Evolutionary conservation across 805 yeast genomes (phyloP), one percentile per base, ranked within the genome.

Genomic region (Starmerella etchellsii): DNA sequence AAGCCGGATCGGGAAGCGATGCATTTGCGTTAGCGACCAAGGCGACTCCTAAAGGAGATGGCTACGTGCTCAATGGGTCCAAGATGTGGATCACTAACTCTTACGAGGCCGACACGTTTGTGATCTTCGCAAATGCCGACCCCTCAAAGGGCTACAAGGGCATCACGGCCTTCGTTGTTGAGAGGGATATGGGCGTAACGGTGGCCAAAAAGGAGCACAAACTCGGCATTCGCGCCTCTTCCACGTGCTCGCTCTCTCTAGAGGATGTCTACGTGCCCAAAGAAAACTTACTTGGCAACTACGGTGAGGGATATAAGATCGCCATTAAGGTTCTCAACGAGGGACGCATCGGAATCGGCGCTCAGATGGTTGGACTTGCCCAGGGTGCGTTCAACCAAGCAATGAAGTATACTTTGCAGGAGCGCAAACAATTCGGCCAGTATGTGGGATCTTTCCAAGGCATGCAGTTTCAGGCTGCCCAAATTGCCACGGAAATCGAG

Each of bases 11-110:
- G 1, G 69, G 69, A 15, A 61, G 66, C 10, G 69, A 65, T 43
- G 69, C 69, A 15, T 65, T 65, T 46, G 69, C 69, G 16, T 52
- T 65, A 39, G 59, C 60, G 46, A 52, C 67, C 14, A 49, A 54
- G 18, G 69, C 69, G 35, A 56, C 48, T 23, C 52, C 58, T 34
- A 58, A 59, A 44, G 57, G 53, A 27, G 69, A 61, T 45, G 67
- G 65, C 23, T 65, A 60, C 46, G 61, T 62, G 15, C 40, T 65
- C 26, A 55, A 57, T 34, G 69, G 69, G 31, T 57, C 65, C 37
- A 65, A 65, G 47, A 65, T 65, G 69, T 65, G 69, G 69, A 65
- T 65, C 53, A 62, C 69, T 29, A 65, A 65, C 54, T 63, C 69
- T 14, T 53, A 49, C 18, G 69, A 65, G 51, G 69, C 69, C 19